Conservation (phyloP, 768 basidiomycete genomes). For the Paxillus ammoniavirescens region DNA sequence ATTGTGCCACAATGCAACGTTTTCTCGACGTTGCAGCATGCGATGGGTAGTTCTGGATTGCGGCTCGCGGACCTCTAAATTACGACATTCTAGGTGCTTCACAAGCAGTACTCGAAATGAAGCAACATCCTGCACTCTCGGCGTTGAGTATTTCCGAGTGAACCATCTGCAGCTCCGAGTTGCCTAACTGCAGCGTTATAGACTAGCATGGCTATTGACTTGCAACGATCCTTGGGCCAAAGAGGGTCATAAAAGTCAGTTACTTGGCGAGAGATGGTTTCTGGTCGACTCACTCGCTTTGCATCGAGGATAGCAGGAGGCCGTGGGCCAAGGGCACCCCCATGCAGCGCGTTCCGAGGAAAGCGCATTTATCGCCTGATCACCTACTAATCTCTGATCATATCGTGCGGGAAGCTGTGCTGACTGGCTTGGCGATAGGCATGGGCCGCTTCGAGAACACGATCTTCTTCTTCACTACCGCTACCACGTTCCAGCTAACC, state of each 20-base stretch:
- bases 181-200: neutral
- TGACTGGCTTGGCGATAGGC: constrained; percentile 49
- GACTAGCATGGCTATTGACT: neutral
- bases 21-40: constrained; percentile 28
- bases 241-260: neutral
- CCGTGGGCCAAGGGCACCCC: constrained; percentile 20
- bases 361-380: constrained; percentile 2
- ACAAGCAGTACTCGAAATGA: neutral
- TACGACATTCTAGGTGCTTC: neutral
- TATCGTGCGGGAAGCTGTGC: constrained; percentile 18
- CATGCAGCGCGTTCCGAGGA: constrained; percentile 19
- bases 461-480: constrained; percentile 78
- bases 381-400: constrained; percentile 7
- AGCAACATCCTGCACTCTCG: neutral
- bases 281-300: neutral
- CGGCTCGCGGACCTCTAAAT: constrained; percentile 8
- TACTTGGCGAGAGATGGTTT: neutral
- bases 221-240: neutral
- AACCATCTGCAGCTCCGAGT: neutral
- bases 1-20: constrained; percentile 25
- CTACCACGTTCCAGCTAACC: constrained; percentile 58
- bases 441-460: constrained; percentile 83
- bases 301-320: constrained; percentile 1
- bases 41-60: constrained; percentile 18
- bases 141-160: neutral